A percentile compares a stretch with the other conserved stretches of the same genome.
phyloP scores from a whole-genome alignment of 2,329 filamentous ascomycete genomes.

The Phoma sp. region DNA sequence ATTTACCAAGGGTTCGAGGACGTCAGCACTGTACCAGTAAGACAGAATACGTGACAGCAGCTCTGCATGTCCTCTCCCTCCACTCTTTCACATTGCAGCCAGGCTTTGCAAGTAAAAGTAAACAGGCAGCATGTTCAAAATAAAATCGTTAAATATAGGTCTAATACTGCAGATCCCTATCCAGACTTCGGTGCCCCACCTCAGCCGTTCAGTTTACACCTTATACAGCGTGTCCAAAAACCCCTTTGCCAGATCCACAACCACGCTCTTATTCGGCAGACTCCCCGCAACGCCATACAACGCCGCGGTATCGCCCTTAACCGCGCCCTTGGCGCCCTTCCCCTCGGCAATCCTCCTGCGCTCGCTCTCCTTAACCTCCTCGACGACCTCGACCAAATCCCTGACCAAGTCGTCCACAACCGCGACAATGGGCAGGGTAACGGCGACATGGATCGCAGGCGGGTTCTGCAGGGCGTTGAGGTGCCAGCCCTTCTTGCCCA shows the following conservation, averaged over 20 bases:
- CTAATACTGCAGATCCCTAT: too few species aligned
- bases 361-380: conserved; percentile 82
- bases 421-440: conserved; percentile 83
- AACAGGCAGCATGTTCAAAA: too few species aligned
- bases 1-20: too few species aligned
- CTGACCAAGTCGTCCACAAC: conserved; percentile 79
- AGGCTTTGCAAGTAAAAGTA: too few species aligned
- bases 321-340: conserved; percentile 63
- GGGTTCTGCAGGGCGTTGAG: conserved; percentile 92
- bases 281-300: conserved; percentile 95
- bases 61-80: too few species aligned
- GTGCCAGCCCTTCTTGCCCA: conserved; percentile 88
- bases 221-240: conserved; percentile 95
- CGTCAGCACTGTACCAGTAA: too few species aligned
- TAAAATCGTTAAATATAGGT: too few species aligned
- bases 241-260: conserved; percentile 85
- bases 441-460: conserved; percentile 90
- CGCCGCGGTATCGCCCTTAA: conserved; percentile 79
- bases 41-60: too few species aligned
- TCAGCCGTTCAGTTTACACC: conserved; percentile 56
- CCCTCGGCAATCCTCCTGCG: conserved; percentile 73
- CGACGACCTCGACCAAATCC: conserved; percentile 67
- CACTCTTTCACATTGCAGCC: too few species aligned
- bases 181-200: too few species aligned
- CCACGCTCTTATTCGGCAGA: conserved; percentile 92